phyloP scores from a whole-genome alignment of 2,329 filamentous ascomycete genomes.

The Kalmusia sp. region DNA sequence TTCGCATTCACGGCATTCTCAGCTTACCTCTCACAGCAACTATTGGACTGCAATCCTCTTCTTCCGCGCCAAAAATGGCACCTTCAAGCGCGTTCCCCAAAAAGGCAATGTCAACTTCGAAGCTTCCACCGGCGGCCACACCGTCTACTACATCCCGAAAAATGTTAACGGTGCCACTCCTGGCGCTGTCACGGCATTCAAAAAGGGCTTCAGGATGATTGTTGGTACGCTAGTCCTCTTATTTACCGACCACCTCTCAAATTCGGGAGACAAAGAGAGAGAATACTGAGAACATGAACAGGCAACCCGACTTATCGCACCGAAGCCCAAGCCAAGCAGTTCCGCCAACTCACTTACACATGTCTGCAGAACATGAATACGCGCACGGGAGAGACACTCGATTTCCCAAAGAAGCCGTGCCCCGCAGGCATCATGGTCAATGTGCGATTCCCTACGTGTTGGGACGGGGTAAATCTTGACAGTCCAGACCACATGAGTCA shows the following conservation, averaged over 20 bases:
- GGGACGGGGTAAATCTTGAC: slow-evolving; percentile 57
- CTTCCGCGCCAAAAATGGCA: slow-evolving; percentile 39
- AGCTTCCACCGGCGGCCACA: slow-evolving; percentile 41
- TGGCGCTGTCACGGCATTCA: slow-evolving; percentile 52
- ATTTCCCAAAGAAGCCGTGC: slow-evolving; percentile 50
- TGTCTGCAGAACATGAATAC: slow-evolving; percentile 50
- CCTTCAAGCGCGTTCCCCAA: slow-evolving; percentile 41
- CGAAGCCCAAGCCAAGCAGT: slow-evolving; percentile 44
- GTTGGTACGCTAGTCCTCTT: slow-evolving; percentile 27
- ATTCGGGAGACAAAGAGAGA: background rate
- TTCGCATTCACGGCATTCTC: slow-evolving; percentile 47
- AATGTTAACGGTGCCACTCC: slow-evolving; percentile 18
- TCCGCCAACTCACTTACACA: slow-evolving; percentile 54
- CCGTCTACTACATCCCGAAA: slow-evolving; percentile 46
- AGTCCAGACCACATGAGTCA: slow-evolving; percentile 62
- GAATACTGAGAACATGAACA: slow-evolving; percentile 15
- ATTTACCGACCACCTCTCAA: background rate
- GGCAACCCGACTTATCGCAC: slow-evolving; percentile 46
- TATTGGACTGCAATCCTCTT: slow-evolving; percentile 44
- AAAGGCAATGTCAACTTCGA: slow-evolving; percentile 46
- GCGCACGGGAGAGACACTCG: slow-evolving; percentile 47
- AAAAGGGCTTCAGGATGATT: slow-evolving; percentile 56
- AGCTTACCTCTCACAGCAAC: slow-evolving; percentile 36
- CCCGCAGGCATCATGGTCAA: slow-evolving; percentile 52
- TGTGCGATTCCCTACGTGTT: slow-evolving; percentile 48